Conservation (phyloP, 805 yeast genomes). For the Cyberlindnera maritima region DNA sequence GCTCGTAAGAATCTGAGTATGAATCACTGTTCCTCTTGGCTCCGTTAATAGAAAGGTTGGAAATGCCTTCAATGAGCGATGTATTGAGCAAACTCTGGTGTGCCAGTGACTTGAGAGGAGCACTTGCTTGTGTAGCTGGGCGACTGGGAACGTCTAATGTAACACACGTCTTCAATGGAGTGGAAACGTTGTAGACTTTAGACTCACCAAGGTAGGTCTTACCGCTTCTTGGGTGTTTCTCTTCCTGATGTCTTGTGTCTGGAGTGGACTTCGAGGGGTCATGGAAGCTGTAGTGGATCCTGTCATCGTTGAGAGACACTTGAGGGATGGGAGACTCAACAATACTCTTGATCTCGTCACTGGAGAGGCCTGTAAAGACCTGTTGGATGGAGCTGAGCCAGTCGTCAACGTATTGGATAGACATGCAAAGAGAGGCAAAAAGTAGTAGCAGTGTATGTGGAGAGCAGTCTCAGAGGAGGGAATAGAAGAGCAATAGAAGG, state of each 20-base stretch:
- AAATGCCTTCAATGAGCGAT: not conserved
- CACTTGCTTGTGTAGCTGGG: not conserved
- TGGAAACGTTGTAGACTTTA: not conserved
- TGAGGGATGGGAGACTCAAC: not conserved
- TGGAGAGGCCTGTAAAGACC: not conserved
- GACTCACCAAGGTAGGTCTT: slow-evolving; percentile 7
- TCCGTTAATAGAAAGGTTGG: not conserved
- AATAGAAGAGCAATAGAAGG: not conserved
- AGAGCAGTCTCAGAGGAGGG: too few species aligned
- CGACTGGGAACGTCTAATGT: not conserved
- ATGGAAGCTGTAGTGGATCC: not conserved
- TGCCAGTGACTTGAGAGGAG: not conserved
- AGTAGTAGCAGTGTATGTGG: not conserved
- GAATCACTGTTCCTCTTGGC: not conserved
- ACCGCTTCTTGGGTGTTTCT: not conserved
- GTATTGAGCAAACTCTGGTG: not conserved
- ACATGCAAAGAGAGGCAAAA: not conserved
- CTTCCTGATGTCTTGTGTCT: not conserved
- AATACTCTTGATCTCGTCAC: not conserved
- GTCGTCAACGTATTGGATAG: slow-evolving; percentile 1
- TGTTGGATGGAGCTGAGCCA: slow-evolving; percentile 1
- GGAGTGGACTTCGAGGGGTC: slow-evolving; percentile 1
- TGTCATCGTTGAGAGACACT: not conserved
- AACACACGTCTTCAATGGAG: not conserved
- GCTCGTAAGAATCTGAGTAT: not conserved